These are phyloP conservation scores for Lizonia empirigonia DNA, from an alignment of 2,329 filamentous ascomycete genomes.

Conservation along the genomic window DNA sequence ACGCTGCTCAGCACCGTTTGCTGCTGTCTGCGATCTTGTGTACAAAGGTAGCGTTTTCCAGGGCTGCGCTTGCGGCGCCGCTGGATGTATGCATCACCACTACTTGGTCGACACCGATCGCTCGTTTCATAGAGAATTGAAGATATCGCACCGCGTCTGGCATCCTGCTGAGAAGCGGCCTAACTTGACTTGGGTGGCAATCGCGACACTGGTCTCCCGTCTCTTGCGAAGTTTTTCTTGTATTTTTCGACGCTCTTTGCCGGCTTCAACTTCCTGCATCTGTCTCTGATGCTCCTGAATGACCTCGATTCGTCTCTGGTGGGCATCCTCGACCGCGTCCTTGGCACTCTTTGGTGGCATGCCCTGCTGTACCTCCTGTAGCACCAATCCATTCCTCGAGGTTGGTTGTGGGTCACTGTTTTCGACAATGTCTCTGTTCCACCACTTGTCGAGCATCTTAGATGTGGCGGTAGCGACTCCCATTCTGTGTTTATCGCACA, in stretches of 20 bases:
- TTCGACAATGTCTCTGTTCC: not conserved
- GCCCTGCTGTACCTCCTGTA: not conserved
- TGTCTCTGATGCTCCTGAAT: not conserved
- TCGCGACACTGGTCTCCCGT: not conserved
- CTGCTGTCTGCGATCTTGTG: not conserved
- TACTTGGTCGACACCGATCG: not conserved
- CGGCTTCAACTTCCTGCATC: not conserved
- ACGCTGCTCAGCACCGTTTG: not conserved
- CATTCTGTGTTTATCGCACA: not conserved
- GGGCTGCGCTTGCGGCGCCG: constrained; percentile 4
- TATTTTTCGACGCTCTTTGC: not conserved
- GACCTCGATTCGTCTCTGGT: not conserved
- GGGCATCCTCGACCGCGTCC: not conserved
- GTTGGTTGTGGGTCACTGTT: not conserved
- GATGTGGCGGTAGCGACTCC: not conserved
- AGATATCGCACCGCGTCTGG: not conserved
- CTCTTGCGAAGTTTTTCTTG: not conserved
- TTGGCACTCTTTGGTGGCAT: not conserved
- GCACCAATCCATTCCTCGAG: not conserved
- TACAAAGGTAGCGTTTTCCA: not conserved
- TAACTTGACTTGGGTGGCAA: not conserved
- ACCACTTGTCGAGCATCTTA: not conserved
- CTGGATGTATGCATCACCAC: not conserved
- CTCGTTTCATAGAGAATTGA: not conserved
- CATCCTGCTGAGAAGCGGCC: too few species aligned